phyloP scores from a whole-genome alignment of 1,284 basidiomycete species.

The Apiotrichum siamense region DNA sequence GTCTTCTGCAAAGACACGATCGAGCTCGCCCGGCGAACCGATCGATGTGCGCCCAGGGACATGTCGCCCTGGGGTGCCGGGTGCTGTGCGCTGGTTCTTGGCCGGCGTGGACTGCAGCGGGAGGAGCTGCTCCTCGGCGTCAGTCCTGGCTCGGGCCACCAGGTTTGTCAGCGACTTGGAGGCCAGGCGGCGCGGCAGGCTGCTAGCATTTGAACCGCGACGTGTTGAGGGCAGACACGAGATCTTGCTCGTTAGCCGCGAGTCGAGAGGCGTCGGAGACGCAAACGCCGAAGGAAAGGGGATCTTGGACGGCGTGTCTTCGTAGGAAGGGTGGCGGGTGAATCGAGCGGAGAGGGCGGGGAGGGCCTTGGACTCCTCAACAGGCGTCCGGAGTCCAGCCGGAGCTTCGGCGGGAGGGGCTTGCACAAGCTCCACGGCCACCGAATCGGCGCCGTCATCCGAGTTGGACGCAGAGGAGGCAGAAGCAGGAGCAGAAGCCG shows the following conservation, averaged over 20 bases:
- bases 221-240: neutral
- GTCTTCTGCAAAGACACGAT: conserved; percentile 26
- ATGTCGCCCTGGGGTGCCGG: conserved; percentile 5
- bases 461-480: too few relatives aligned
- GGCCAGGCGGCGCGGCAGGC: conserved; percentile 4
- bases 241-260: conserved; percentile 8
- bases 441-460: neutral
- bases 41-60: conserved; percentile 28
- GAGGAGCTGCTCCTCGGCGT: conserved; percentile 15
- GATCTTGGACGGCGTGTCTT: conserved; percentile 45
- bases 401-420: neutral
- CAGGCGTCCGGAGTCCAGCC: conserved; percentile 16
- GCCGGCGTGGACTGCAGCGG: conserved; percentile 1
- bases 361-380: conserved; percentile 35
- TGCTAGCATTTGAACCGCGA: neutral
- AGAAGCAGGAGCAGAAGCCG: neutral
- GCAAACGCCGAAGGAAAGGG: conserved; percentile 23
- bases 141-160: conserved; percentile 23
- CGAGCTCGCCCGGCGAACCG: conserved; percentile 37
- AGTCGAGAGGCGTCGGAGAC: conserved; percentile 8
- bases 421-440: neutral
- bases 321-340: conserved; percentile 24
- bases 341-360: conserved; percentile 23
- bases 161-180: conserved; percentile 45
- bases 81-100: neutral